These are phyloP conservation scores for Candida peoriensis DNA, from an alignment of 805 yeast species.

Conservation along the genomic window DNA sequence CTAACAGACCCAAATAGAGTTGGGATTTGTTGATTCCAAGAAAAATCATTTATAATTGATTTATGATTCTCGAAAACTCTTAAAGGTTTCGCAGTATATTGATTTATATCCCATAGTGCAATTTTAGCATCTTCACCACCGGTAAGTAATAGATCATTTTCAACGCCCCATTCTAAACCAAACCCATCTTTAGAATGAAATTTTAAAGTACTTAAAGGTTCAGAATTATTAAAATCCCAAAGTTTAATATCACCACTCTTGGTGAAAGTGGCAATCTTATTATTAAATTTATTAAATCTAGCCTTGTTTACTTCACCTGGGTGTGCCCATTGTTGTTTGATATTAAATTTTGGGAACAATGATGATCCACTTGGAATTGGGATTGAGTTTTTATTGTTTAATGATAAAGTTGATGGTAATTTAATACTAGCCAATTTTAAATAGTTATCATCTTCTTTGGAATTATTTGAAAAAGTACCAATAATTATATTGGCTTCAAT, in stretches of 20 bases:
- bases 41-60: slow-evolving; percentile 61
- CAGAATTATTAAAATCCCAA: slow-evolving; percentile 28
- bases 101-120: slow-evolving; percentile 62
- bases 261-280: slow-evolving; percentile 18
- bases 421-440: slow-evolving; percentile 35
- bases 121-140: slow-evolving; percentile 65
- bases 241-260: slow-evolving; percentile 44
- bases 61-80: slow-evolving; percentile 41
- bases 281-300: slow-evolving; percentile 35
- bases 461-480: slow-evolving; percentile 41
- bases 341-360: slow-evolving; percentile 35
- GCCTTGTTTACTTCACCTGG: slow-evolving; percentile 58
- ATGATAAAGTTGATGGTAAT: slow-evolving; percentile 42
- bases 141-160: slow-evolving; percentile 45
- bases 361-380: slow-evolving; percentile 27
- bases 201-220: slow-evolving; percentile 30
- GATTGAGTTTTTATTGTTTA: slow-evolving; percentile 22
- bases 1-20: slow-evolving; percentile 63
- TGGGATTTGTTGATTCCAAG: slow-evolving; percentile 44
- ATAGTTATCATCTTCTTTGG: slow-evolving; percentile 32
- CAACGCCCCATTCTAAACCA: slow-evolving; percentile 63
- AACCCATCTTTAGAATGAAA: slow-evolving; percentile 65
- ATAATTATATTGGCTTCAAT: slow-evolving; percentile 35
- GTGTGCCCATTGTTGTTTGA: slow-evolving; percentile 43
- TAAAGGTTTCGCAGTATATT: slow-evolving; percentile 35